Base-by-base conservation (phyloP, 768 basidiomycete species). In the Leucogyrophana mollusca region DNA sequence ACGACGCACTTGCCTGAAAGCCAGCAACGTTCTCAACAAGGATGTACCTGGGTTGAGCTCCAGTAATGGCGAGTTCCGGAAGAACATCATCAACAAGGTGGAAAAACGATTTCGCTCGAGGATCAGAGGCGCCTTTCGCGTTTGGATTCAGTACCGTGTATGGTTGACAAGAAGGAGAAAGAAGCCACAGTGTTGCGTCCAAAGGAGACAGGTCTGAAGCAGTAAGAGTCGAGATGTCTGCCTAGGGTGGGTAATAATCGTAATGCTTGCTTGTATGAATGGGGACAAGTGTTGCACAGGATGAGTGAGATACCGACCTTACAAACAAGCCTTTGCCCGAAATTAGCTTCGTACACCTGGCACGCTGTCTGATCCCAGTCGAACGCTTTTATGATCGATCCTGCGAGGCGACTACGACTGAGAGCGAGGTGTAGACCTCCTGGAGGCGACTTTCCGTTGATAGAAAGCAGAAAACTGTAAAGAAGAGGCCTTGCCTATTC, bases 131-230 rank as follows among this genome's bases (percentile, higher is more conserved):
- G 9, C 85, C 87, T 68, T 83, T 83, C 8, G 85, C 84, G 11
- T 74, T 69, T 3, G 86, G 82, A 56, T 88, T 90, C 42, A 92
- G 68, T 2, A 88, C 78, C 0, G 90, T 90, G 56, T 90, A 91
- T 0, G 90, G 90, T 57, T 91, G 89, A 60, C 89, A 92, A 6
- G 88, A 80, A 4, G 89, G 90, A 0, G 89, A 90, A 36, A 90
- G 63, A 14, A 91, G 74, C 89, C 90, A 91, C 4, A 89, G 60
- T 50, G 82, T 64, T 14, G 86, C 83, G 43, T 76, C 49, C 20
- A 77, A 65, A 16, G 54, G 46, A 10, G 73, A 67, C 5, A 91
- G 64, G 13, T 69, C 63, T 2, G 64, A 37, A 1, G 82, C 74
- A 4, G 73, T 70, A 18, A 92, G 69, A 0, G 69, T 72, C 11